These are phyloP conservation scores for Peronospora farinosa DNA, from an alignment of 352 stramenopile genomes.

Conservation along the genomic window DNA sequence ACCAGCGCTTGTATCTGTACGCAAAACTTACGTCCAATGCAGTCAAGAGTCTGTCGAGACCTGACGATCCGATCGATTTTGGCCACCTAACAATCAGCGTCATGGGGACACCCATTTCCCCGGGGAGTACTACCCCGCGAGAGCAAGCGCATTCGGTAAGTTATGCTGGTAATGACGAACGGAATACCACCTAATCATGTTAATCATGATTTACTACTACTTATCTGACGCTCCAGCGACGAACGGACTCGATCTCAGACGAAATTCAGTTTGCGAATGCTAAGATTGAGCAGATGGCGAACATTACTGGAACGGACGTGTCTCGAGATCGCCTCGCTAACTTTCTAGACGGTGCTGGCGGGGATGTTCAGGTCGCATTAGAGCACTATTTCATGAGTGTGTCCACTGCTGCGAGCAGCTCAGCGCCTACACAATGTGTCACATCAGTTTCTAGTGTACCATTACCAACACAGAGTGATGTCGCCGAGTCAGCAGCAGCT, in stretches of 20 bases:
- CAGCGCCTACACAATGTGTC: conserved; percentile 3
- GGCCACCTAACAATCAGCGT: conserved; percentile 65
- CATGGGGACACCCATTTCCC: conserved; percentile 38
- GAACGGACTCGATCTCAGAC: conserved; percentile 52
- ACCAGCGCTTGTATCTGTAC: conserved; percentile 74
- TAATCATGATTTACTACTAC: conserved; percentile 10
- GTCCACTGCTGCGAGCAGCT: conserved; percentile 31
- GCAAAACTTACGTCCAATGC: conserved; percentile 76
- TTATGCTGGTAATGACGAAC: neutral
- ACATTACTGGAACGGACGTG: conserved; percentile 67
- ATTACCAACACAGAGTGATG: conserved; percentile 9
- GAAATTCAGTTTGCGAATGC: conserved; percentile 62
- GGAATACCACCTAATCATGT: neutral
- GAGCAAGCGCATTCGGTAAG: conserved; percentile 30
- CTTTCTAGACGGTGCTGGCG: conserved; percentile 73
- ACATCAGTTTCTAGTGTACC: conserved; percentile 2
- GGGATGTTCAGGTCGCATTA: conserved; percentile 77
- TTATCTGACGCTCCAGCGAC: conserved; percentile 16
- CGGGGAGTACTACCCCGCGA: conserved; percentile 14
- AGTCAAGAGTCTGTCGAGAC: conserved; percentile 52
- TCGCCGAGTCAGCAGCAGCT: conserved; percentile 10
- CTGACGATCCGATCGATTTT: conserved; percentile 49
- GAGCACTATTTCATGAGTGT: conserved; percentile 88
- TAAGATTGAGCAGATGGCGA: conserved; percentile 84
- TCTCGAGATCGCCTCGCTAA: conserved; percentile 63